Evolutionary conservation across 805 yeast genomes (phyloP).

Genomic region (Clavispora asparagi): DNA sequence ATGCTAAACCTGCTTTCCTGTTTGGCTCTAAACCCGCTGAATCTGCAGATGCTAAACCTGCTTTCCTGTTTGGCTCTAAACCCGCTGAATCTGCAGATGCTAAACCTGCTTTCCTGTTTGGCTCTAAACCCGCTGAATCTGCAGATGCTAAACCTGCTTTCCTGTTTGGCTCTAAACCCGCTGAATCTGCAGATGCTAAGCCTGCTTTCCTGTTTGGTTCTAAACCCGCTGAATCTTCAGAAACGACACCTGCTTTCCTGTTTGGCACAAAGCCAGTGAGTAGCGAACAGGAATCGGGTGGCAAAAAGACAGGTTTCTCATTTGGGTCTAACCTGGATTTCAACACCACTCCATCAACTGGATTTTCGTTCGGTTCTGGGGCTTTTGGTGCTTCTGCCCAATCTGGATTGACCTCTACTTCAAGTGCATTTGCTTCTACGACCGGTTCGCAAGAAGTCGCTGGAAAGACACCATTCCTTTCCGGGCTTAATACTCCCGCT

Average conservation of each 20-base stretch:
- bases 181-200: constrained; percentile 1
- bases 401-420: constrained; percentile 8
- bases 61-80: constrained; percentile 1
- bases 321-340: constrained; percentile 15
- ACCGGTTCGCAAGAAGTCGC: constrained; percentile 1
- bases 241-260: constrained; percentile 11
- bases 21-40: background rate
- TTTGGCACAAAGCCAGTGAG: constrained; percentile 5
- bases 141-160: constrained; percentile 5
- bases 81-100: background rate
- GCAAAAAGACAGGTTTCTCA: constrained; percentile 10
- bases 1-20: constrained; percentile 5
- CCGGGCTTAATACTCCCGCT: constrained; percentile 15
- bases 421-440: background rate
- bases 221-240: constrained; percentile 11
- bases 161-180: constrained; percentile 12
- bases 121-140: constrained; percentile 6
- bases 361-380: background rate
- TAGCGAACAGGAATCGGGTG: constrained; percentile 1
- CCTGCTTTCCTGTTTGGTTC: constrained; percentile 21
- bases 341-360: background rate
- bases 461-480: background rate
- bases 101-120: constrained; percentile 9
- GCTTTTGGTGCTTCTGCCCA: constrained; percentile 8
- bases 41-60: constrained; percentile 8